A percentile compares a stretch with the other conserved stretches of the same genome.
Conservation (phyloP, 192 early-diverging fungal species). For the Physocladia obscura region DNA sequence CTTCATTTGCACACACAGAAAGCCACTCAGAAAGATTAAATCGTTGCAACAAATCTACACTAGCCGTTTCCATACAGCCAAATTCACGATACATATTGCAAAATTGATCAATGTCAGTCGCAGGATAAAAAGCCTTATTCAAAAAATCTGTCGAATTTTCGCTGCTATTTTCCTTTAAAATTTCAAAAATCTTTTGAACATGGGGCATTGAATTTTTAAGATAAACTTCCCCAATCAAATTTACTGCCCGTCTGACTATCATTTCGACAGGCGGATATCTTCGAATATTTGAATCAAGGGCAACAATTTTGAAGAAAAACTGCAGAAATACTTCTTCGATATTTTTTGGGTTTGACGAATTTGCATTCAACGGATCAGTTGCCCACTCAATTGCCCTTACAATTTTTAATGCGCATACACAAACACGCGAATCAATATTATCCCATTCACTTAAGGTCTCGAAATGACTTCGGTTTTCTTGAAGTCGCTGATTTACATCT, state of each 20-base stretch:
- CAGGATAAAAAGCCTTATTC: constrained; percentile 29
- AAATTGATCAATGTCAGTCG: constrained; percentile 25
- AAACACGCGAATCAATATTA: constrained; percentile 29
- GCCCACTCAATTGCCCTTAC: constrained; percentile 27
- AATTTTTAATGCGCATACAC: constrained; percentile 17
- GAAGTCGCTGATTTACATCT: constrained; percentile 28
- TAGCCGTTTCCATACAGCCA: neutral
- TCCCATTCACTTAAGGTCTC: constrained; percentile 31
- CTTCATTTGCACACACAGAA: neutral
- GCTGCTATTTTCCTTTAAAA: neutral
- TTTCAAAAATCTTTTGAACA: constrained; percentile 26
- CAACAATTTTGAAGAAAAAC: constrained; percentile 21
- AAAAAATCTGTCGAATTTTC: constrained; percentile 6
- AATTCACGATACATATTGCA: constrained; percentile 14
- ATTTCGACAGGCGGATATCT: constrained; percentile 23
- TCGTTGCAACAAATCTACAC: neutral
- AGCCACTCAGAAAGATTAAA: constrained; percentile 27
- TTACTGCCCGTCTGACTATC: constrained; percentile 3
- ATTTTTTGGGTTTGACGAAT: neutral
- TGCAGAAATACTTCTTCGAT: constrained; percentile 1
- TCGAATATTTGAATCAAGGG: neutral
- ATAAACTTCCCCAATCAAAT: constrained; percentile 22
- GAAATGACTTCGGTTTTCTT: constrained; percentile 21
- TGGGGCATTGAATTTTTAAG: constrained; percentile 17
- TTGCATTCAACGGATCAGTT: neutral